Evolutionary conservation across 1,284 basidiomycete genomes (phyloP).

Genomic region (Malassezia furfur): DNA sequence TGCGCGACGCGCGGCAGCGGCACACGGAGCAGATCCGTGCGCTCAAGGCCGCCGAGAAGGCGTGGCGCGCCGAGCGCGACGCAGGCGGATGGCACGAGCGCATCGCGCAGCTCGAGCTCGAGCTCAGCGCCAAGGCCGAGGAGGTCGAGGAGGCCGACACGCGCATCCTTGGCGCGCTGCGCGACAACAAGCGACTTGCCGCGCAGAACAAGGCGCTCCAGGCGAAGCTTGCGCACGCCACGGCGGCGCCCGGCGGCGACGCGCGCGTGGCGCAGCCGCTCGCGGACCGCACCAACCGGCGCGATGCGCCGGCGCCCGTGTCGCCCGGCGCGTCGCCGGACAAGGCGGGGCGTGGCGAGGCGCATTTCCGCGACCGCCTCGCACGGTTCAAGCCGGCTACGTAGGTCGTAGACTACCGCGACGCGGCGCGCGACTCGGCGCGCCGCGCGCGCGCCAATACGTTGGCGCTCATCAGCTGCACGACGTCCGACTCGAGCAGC

Average conservation of each 20-base stretch:
- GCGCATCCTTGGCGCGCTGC: conserved; percentile 31
- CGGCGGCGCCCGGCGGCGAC: background rate
- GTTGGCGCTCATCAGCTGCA: conserved; percentile 35
- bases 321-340: background rate
- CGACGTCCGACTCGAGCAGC: conserved; percentile 31
- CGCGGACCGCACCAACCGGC: background rate
- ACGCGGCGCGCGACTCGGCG: background rate
- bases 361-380: conserved; percentile 3
- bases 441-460: conserved; percentile 9
- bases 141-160: conserved; percentile 38
- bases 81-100: conserved; percentile 3
- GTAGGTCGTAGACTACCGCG: background rate
- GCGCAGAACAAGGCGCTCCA: conserved; percentile 4
- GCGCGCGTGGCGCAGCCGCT: background rate
- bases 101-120: conserved; percentile 27
- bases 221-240: background rate
- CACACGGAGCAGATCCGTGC: conserved; percentile 9
- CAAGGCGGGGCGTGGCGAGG: background rate
- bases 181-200: conserved; percentile 25
- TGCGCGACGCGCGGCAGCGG: conserved; percentile 1
- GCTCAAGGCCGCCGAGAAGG: background rate
- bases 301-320: background rate
- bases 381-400: conserved; percentile 2
- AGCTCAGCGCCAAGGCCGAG: conserved; percentile 28
- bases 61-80: background rate